These are phyloP conservation scores for Colletotrichum tabaci DNA, from an alignment of 2,329 filamentous ascomycete species.

Conservation along the genomic window DNA sequence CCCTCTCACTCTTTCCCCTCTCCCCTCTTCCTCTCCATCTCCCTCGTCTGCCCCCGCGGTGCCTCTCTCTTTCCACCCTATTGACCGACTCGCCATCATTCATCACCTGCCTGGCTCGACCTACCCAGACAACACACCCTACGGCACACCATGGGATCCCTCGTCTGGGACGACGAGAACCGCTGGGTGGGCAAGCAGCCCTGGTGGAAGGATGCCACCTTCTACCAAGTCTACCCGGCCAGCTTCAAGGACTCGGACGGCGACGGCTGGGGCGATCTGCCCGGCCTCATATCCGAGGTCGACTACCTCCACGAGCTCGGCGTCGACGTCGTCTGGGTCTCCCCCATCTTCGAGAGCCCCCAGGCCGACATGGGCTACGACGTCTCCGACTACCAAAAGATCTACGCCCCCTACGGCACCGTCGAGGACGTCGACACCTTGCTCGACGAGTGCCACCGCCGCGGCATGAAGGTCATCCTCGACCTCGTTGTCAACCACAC, in stretches of 20 bases:
- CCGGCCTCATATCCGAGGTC: conserved; percentile 74
- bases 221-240: conserved; percentile 71
- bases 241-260: conserved; percentile 71
- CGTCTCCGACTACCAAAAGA: conserved; percentile 77
- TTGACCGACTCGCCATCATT: background rate
- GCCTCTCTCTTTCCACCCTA: background rate
- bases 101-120: background rate
- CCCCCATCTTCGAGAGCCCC: conserved; percentile 68
- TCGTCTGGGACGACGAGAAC: conserved; percentile 51
- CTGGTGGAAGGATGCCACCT: conserved; percentile 63
- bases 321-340: conserved; percentile 73
- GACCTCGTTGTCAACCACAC: conserved; percentile 84
- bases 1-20: background rate
- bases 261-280: conserved; percentile 77
- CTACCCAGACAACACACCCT: background rate
- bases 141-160: conserved; percentile 50
- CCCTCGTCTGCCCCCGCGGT: background rate
- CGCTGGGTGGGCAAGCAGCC: conserved; percentile 53
- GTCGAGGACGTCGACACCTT: conserved; percentile 76
- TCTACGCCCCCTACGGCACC: conserved; percentile 77
- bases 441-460: conserved; percentile 70
- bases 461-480: conserved; percentile 77
- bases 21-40: background rate
- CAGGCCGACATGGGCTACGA: conserved; percentile 82
- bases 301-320: conserved; percentile 76